These are phyloP conservation scores for Filosporella fistucella DNA, from an alignment of 495 filamentous ascomycete genomes.

Conservation along the genomic window DNA sequence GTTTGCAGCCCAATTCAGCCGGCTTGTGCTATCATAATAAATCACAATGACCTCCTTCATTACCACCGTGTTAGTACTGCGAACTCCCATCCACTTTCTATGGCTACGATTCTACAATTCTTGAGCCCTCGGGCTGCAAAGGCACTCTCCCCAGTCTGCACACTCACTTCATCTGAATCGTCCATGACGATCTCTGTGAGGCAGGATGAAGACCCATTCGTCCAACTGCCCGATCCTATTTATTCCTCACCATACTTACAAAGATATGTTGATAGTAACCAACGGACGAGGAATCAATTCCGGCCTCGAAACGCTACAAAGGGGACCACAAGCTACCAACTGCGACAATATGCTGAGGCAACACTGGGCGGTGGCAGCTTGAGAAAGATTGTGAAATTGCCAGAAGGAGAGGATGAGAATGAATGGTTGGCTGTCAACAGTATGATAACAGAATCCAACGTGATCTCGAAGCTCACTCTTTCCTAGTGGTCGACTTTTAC, in stretches of 20 bases:
- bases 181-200: slow-evolving; percentile 15
- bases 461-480: too few species aligned
- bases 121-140: slow-evolving; percentile 18
- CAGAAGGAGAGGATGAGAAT: slow-evolving; percentile 94
- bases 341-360: slow-evolving; percentile 96
- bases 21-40: not conserved
- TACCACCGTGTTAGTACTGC: slow-evolving; percentile 41
- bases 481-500: slow-evolving; percentile 95
- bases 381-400: slow-evolving; percentile 92
- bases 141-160: slow-evolving; percentile 17
- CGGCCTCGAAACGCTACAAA: slow-evolving; percentile 83
- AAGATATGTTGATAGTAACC: slow-evolving; percentile 60
- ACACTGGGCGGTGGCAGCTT: slow-evolving; percentile 93
- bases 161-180: slow-evolving; percentile 13
- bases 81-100: not conserved
- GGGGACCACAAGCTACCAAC: slow-evolving; percentile 90
- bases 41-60: slow-evolving; percentile 46
- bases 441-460: too few species aligned
- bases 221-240: slow-evolving; percentile 12
- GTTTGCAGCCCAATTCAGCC: too few species aligned
- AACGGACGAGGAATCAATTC: slow-evolving; percentile 84
- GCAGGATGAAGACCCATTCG: slow-evolving; percentile 14
- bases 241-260: slow-evolving; percentile 31
- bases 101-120: slow-evolving; percentile 13
- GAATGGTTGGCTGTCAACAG: slow-evolving; percentile 98